Conservation (phyloP, 164 flowering plant genomes). For the Piper betle region DNA sequence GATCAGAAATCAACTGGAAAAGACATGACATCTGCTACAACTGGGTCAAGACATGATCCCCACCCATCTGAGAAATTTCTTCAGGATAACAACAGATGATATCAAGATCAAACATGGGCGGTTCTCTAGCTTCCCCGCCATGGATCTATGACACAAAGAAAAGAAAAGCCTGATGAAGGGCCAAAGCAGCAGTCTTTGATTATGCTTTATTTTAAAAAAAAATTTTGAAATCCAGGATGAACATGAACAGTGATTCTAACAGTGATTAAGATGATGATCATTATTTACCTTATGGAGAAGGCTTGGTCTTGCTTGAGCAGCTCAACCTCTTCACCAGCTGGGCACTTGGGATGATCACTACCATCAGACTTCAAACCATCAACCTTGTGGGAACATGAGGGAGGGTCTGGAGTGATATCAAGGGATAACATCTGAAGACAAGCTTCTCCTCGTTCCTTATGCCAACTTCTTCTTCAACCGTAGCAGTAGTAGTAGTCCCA, state of each 20-base stretch:
- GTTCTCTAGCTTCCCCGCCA: background rate
- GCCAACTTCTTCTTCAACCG: conserved; percentile 19
- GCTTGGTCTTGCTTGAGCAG: conserved; percentile 21
- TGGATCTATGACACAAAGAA: background rate
- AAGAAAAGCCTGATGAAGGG: background rate
- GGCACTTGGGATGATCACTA: conserved; percentile 16
- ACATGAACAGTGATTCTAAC: background rate
- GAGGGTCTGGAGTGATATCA: conserved; percentile 58
- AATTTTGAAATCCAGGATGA: too few relatives aligned
- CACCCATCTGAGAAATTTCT: too few relatives aligned
- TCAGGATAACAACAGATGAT: too few relatives aligned
- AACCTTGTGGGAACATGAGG: conserved; percentile 25
- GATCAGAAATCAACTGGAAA: background rate
- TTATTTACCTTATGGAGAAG: conserved; percentile 71
- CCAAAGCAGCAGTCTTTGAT: too few relatives aligned
- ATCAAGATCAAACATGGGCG: background rate
- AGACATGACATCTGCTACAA: too few relatives aligned
- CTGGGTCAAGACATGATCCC: too few relatives aligned
- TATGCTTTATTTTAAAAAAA: too few relatives aligned
- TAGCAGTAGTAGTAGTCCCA: conserved; percentile 29
- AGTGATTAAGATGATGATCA: background rate
- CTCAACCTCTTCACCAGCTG: conserved; percentile 30
- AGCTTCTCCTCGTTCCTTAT: conserved; percentile 39
- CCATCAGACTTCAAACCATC: conserved; percentile 32
- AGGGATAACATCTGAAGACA: conserved; percentile 81